These are phyloP conservation scores for Macrocybe gigantea DNA, from an alignment of 768 basidiomycete species.

Conservation along the genomic window DNA sequence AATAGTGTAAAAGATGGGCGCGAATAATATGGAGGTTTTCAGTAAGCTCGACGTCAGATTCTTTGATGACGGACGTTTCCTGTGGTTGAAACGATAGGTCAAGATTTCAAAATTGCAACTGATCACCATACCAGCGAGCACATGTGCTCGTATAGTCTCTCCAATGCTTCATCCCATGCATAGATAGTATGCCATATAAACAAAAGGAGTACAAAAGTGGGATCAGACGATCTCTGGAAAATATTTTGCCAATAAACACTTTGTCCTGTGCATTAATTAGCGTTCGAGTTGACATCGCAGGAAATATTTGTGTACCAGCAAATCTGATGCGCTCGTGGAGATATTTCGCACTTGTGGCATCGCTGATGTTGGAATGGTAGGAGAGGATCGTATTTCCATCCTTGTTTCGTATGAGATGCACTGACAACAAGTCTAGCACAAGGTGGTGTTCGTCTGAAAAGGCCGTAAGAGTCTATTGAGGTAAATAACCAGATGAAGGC, in stretches of 20 bases:
- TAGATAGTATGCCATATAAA: conserved; percentile 21
- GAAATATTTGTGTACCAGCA: conserved; percentile 27
- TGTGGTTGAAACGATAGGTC: conserved; percentile 10
- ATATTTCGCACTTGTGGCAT: conserved; percentile 33
- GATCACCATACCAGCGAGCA: conserved; percentile 13
- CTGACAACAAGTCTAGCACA: conserved; percentile 39
- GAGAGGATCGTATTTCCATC: conserved; percentile 45
- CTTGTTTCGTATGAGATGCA: conserved; percentile 40
- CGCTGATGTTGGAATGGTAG: conserved; percentile 33
- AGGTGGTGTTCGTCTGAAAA: conserved; percentile 24
- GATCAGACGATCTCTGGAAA: conserved; percentile 15
- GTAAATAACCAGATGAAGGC: not conserved
- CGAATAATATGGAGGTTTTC: conserved; percentile 47
- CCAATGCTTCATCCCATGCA: conserved; percentile 20
- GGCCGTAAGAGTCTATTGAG: not conserved
- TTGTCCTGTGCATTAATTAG: conserved; percentile 9
- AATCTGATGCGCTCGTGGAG: conserved; percentile 43
- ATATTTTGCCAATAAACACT: conserved; percentile 22
- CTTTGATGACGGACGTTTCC: conserved; percentile 41
- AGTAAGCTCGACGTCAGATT: conserved; percentile 35
- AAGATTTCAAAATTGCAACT: not conserved
- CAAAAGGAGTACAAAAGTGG: conserved; percentile 19
- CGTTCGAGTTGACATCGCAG: not conserved
- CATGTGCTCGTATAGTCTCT: conserved; percentile 18
- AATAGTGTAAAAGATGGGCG: conserved; percentile 47